Evolutionary conservation across 306 rosid species (phyloP).

Genomic region (Luffa aegyptiaca): DNA sequence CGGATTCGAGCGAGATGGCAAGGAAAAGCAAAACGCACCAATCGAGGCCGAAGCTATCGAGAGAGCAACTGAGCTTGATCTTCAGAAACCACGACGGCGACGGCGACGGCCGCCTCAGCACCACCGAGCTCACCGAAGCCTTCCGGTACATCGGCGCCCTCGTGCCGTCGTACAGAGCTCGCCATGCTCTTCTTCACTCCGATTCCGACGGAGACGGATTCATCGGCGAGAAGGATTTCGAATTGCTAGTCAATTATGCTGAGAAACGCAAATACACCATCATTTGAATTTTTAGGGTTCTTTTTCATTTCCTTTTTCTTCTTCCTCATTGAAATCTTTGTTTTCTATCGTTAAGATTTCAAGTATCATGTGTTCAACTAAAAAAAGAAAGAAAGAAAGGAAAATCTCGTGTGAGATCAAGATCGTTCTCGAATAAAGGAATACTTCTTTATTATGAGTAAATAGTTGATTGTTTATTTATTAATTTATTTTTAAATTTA

Average conservation of each 20-base stretch:
- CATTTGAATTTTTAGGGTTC: neutral
- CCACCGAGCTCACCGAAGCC: neutral
- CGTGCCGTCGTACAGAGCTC: neutral
- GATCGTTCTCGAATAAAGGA: no score
- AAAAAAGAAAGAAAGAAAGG: no score
- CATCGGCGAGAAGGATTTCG: conserved; percentile 14
- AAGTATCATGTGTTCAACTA: no score
- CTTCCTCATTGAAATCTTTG: neutral
- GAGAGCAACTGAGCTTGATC: neutral
- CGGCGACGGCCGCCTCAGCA: conserved; percentile 5
- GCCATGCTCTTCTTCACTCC: neutral
- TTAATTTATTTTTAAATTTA: no score
- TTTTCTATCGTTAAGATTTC: neutral
- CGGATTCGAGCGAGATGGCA: neutral
- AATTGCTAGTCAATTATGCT: conserved; percentile 10
- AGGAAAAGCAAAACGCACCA: neutral
- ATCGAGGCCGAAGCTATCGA: neutral
- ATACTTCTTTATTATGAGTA: no score
- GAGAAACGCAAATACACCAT: neutral
- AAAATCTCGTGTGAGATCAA: no score
- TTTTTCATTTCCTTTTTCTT: no score
- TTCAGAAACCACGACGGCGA: conserved; percentile 5
- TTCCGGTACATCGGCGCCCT: neutral
- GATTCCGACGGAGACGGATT: conserved; percentile 21
- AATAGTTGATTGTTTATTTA: no score